A percentile compares a stretch with the other conserved stretches of the same genome.
Conservation (phyloP, 345 rosid species). For the Hibiscus syriacus region DNA sequence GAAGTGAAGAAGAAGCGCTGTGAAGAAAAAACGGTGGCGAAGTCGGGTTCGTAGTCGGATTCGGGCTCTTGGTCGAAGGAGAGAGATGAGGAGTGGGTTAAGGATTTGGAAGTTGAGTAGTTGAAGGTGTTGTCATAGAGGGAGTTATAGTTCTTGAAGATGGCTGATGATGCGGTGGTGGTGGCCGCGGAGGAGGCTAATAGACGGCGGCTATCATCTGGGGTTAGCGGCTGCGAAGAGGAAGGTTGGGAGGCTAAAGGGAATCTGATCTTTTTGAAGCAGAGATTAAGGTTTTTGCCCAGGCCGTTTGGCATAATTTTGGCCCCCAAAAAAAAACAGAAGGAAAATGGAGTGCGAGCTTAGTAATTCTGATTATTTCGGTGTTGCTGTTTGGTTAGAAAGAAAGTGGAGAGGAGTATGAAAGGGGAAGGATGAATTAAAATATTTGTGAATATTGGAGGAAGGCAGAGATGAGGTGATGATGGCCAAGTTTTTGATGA, state of each 20-base stretch:
- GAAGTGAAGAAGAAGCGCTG: constrained; percentile 87
- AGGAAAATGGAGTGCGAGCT: constrained; percentile 12
- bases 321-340: too few species aligned
- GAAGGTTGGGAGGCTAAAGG: constrained; percentile 18
- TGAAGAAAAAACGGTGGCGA: constrained; percentile 63
- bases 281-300: constrained; percentile 40
- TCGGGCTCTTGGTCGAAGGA: constrained; percentile 2
- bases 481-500: neutral
- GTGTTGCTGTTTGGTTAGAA: neutral
- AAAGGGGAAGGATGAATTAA: neutral
- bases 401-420: neutral
- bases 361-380: neutral
- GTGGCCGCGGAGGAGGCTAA: constrained; percentile 8
- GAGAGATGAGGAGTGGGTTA: neutral
- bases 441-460: neutral
- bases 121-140: constrained; percentile 27
- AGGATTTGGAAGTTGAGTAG: constrained; percentile 15
- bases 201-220: constrained; percentile 10
- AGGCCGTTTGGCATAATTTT: constrained; percentile 25
- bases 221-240: neutral
- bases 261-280: constrained; percentile 41
- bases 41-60: constrained; percentile 40
- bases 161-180: constrained; percentile 13
- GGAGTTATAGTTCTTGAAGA: constrained; percentile 39
- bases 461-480: neutral